Evolutionary conservation across 495 filamentous ascomycete species (phyloP), one percentile per base, ranked within the genome.

Genomic region (Aspergillus wentii): DNA sequence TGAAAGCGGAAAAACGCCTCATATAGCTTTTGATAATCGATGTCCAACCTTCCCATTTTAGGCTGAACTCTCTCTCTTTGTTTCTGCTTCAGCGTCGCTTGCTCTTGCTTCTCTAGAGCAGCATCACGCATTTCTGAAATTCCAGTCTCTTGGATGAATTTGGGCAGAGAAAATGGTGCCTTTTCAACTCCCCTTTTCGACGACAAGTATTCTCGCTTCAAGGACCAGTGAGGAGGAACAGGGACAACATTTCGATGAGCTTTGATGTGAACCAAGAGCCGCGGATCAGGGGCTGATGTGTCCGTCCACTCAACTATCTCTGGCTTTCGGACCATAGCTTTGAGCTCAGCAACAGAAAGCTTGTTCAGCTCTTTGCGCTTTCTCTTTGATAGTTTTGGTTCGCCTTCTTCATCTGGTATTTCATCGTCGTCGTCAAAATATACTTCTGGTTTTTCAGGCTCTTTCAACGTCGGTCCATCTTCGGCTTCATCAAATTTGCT

Each of bases 221-320:
- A 66, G 0, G 85, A 86, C 92, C 92, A 98, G 55, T 98, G 92
- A 16, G 72, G 69, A 5, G 92, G 92, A 2, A 98, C 92, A 1
- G 92, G 92, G 8, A 98, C 89, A 22, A 95, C 87, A 61, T 98
- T 98, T 31, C 91, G 81, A 64, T 94, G 85, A 4, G 86, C 83
- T 60, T 97, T 98, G 66, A 98, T 86, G 46, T 92, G 86, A 16
- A 97, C 85, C 6, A 97, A 76, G 33, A 97, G 72, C 29, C 83
- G 80, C 16, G 92, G 92, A 57, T 97, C 92, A 27, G 83, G 74
- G 2, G 91, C 88, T n/a, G 86, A 92, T 14, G 86, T 85, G 56
- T 98, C 92, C 29, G 91, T 94, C 92, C 91, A 96, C 51, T 97
- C 92, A 2, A 98, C 92, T 0, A 90, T 81, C 58, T 98, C 92